Evolutionary conservation across 1,284 basidiomycete genomes (phyloP).

Genomic region (Ganoderma boninense): DNA sequence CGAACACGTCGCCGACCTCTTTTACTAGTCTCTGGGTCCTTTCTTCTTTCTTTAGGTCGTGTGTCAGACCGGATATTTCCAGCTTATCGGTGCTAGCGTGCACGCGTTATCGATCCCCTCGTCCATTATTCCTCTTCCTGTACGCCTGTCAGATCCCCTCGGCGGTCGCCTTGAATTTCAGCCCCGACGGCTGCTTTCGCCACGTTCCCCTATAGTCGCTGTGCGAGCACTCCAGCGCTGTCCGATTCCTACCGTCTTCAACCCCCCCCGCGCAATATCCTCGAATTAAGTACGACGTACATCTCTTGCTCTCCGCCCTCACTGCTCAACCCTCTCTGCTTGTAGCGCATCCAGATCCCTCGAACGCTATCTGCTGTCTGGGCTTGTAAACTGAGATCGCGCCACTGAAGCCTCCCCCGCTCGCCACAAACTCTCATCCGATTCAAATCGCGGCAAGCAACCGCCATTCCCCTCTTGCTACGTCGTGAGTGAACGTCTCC

Average conservation of each 20-base stretch:
- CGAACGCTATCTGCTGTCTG: neutral
- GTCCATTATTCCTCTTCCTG: no score
- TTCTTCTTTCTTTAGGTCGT: no score
- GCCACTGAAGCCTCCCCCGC: neutral
- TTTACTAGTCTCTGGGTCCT: no score
- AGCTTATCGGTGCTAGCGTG: no score
- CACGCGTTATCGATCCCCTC: no score
- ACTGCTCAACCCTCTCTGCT: neutral
- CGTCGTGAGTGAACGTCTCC: neutral
- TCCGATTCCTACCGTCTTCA: no score
- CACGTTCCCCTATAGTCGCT: neutral
- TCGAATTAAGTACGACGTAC: neutral
- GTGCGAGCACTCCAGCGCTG: neutral
- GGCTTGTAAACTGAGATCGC: neutral
- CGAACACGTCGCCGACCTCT: no score
- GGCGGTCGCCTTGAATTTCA: no score
- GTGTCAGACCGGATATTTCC: no score
- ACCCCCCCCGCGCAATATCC: no score
- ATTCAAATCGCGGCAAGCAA: neutral
- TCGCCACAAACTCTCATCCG: neutral
- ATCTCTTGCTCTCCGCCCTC: neutral
- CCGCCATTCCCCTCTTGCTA: neutral
- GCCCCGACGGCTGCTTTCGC: no score
- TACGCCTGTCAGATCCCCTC: no score
- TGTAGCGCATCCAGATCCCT: neutral